Evolutionary conservation across 768 basidiomycete genomes (phyloP), one percentile per base, ranked within the genome.

Genomic region (Suillus sp.): DNA sequence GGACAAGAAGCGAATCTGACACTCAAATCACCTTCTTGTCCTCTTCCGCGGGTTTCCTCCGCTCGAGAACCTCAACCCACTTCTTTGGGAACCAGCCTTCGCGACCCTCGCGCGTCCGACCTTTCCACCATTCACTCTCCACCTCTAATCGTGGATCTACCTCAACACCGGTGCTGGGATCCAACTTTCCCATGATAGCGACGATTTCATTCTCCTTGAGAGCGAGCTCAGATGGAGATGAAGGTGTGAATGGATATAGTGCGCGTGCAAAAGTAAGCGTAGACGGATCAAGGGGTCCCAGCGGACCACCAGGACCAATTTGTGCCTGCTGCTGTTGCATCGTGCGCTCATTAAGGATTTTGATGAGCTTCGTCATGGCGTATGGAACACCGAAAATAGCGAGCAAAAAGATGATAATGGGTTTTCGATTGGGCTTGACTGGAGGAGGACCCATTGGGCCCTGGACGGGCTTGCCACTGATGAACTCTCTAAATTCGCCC

Each of bases 81-180:
- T 91, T 94, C 63, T 80, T 84, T 2, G 96, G 96, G 83, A 99
- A 97, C 94, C 95, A 99, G 0, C 96, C 96, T 68, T 92, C 88
- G 67, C 90, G 82, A 0, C 96, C 96, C 67, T 97, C 95, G 62
- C 96, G 81, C 64, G 92, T 95, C 53, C 96, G 83, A 1, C 96
- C 96, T 74, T 87, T 89, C 95, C 95, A 98, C 96, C 96, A 99
- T 62, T 95, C 95, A 5, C 81, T 85, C 62, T 80, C 78, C 30
- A 79, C 73, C 60, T 87, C 81, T 22, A 88, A 78, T 27, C 89
- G 77, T 2, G 88, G 86, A 66, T 91, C 87, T 5, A 90, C 87
- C 63, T 89, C 89, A 62, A 74, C 76, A 0, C 91, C 91, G 0
- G 86, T 90, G 14, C 80, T 74, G 1, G 88, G 89, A 67, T 91